phyloP scores from a whole-genome alignment of 1,284 basidiomycete genomes.

The Cutaneotrichosporon mucoides region DNA sequence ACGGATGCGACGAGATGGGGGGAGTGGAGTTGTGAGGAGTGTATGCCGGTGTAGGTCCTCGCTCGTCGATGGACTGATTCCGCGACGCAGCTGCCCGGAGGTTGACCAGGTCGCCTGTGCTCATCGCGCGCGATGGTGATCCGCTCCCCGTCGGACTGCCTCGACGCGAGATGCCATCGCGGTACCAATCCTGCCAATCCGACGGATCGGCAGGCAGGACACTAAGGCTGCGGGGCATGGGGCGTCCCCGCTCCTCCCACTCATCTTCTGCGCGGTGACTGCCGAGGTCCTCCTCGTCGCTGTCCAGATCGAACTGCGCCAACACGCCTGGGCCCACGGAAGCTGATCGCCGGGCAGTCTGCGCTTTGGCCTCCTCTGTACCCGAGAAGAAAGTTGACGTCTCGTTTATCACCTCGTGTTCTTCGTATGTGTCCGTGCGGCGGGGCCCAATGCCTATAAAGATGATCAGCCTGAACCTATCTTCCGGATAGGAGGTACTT shows the following conservation, averaged over 20 bases:
- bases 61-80: constrained; percentile 11
- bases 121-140: not conserved
- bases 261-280: constrained; percentile 11
- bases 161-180: constrained; percentile 25
- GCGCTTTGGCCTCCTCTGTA: constrained; percentile 24
- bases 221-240: constrained; percentile 28
- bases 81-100: not conserved
- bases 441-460: constrained; percentile 68
- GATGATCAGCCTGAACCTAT: constrained; percentile 3
- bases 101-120: not conserved
- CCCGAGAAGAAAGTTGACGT: constrained; percentile 71
- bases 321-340: constrained; percentile 71
- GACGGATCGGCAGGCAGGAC: constrained; percentile 31
- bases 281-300: constrained; percentile 41
- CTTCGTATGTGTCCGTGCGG: constrained; percentile 73
- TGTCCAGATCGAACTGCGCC: constrained; percentile 41
- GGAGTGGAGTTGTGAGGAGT: constrained; percentile 21
- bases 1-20: constrained; percentile 3
- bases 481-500: no score
- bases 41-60: constrained; percentile 49
- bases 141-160: not conserved
- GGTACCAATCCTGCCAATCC: constrained; percentile 26
- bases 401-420: constrained; percentile 70
- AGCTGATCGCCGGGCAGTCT: constrained; percentile 56
- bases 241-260: constrained; percentile 7